These are phyloP conservation scores for Lagenidium giganteum DNA, from an alignment of 352 stramenopile species.

Conservation along the genomic window DNA sequence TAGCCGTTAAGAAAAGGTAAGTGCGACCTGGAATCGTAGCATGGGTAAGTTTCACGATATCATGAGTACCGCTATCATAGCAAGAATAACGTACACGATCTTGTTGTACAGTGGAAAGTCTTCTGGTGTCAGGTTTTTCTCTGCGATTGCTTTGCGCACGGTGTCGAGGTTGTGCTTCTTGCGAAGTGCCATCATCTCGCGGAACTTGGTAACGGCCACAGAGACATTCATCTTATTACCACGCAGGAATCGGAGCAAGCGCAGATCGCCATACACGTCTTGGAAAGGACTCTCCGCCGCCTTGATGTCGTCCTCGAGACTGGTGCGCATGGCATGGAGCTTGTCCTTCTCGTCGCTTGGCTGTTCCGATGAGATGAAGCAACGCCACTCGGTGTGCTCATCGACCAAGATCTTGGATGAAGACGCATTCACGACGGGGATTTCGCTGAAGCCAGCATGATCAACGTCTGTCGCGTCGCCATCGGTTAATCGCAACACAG, in stretches of 20 bases:
- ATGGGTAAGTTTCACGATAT: not conserved
- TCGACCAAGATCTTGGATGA: constrained; percentile 57
- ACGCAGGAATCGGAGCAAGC: constrained; percentile 63
- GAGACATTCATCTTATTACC: constrained; percentile 73
- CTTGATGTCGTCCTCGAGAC: constrained; percentile 58
- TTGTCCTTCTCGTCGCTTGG: constrained; percentile 58
- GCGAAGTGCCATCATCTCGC: constrained; percentile 57
- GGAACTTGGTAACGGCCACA: constrained; percentile 50
- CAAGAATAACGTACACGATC: constrained; percentile 32
- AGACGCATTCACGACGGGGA: constrained; percentile 47
- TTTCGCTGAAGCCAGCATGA: constrained; percentile 59
- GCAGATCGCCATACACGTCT: constrained; percentile 56
- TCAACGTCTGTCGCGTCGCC: too few relatives aligned
- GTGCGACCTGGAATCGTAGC: constrained; percentile 21
- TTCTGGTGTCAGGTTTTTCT: constrained; percentile 36
- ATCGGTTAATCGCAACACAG: not conserved
- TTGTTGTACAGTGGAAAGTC: constrained; percentile 68
- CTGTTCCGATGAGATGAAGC: constrained; percentile 58
- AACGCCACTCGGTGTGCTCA: constrained; percentile 51
- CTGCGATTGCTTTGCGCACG: constrained; percentile 47
- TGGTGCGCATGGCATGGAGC: constrained; percentile 51
- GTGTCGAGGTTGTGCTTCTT: constrained; percentile 53
- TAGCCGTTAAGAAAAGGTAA: constrained; percentile 59
- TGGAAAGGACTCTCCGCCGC: constrained; percentile 29
- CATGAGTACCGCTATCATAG: not conserved